Conservation (phyloP, 2,329 filamentous ascomycete species). For the Trichoderma simmonsii region DNA sequence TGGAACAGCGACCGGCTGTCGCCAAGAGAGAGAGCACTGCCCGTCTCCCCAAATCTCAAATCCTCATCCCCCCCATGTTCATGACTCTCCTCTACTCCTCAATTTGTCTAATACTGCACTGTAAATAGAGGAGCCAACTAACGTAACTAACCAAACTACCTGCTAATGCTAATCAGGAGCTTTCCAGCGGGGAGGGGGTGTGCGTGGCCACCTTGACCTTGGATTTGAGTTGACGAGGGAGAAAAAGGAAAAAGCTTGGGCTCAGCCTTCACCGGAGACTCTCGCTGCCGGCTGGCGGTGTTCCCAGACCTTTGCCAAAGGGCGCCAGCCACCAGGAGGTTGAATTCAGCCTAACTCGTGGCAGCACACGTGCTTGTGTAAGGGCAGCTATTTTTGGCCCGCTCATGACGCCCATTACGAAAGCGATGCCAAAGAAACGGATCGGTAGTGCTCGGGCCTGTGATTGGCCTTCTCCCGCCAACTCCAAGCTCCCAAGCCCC, state of each 20-base stretch:
- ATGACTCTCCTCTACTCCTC: neutral
- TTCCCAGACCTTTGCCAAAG: neutral
- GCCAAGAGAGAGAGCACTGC: neutral
- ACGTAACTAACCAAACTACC: neutral
- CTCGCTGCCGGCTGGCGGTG: constrained; percentile 17
- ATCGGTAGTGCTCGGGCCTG: neutral
- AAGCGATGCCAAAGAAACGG: neutral
- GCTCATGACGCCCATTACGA: constrained; percentile 8
- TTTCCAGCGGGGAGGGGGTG: neutral
- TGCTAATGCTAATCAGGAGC: neutral
- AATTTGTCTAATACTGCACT: neutral
- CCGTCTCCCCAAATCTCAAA: neutral
- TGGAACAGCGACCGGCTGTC: constrained; percentile 2
- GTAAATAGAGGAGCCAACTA: neutral
- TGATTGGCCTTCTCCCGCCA: neutral
- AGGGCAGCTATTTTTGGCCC: constrained; percentile 15
- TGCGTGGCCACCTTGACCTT: neutral
- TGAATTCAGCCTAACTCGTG: constrained; percentile 18
- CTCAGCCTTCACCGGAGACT: constrained; percentile 16
- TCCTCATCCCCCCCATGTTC: neutral
- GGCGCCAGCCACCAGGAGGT: constrained; percentile 7
- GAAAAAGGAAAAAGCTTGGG: neutral
- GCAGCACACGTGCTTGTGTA: constrained; percentile 10
- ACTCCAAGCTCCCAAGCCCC: neutral
- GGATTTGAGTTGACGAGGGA: neutral